Percentiles rank a stretch among this genome's conserved stretches.
These are phyloP conservation scores for Microascus cirrosus DNA, from an alignment of 2,329 filamentous ascomycete genomes.

Conservation along the genomic window DNA sequence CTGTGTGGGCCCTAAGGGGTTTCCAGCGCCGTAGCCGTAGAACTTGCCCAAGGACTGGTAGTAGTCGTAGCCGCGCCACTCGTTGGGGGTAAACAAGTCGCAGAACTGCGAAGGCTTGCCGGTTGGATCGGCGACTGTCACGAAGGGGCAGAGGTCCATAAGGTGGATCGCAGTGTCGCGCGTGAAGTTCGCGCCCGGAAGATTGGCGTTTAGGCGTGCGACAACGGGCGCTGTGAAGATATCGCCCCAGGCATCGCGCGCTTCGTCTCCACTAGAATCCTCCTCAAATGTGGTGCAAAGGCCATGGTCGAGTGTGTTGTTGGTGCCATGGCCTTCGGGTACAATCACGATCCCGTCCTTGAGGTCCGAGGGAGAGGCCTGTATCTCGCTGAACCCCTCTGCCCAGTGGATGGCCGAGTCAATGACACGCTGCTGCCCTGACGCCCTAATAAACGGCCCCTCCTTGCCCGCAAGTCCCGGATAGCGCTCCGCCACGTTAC, in stretches of 20 bases:
- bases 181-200: conserved; percentile 57
- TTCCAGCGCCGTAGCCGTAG: conserved; percentile 70
- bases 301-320: conserved; percentile 74
- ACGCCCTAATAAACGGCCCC: conserved; percentile 58
- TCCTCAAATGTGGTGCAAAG: conserved; percentile 61
- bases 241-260: conserved; percentile 46
- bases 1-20: conserved; percentile 69
- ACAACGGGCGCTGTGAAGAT: conserved; percentile 58
- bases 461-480: conserved; percentile 23
- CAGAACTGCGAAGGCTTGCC: conserved; percentile 60
- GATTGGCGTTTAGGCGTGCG: conserved; percentile 55
- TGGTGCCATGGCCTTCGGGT: conserved; percentile 52
- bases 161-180: conserved; percentile 53
- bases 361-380: conserved; percentile 21
- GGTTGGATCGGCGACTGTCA: conserved; percentile 55
- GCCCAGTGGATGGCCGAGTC: conserved; percentile 68
- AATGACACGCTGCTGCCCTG: conserved; percentile 60
- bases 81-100: conserved; percentile 55
- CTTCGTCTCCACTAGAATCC: conserved; percentile 35
- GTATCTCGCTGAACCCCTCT: conserved; percentile 50
- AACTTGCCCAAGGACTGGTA: conserved; percentile 71
- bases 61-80: conserved; percentile 77
- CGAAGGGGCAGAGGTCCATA: conserved; percentile 85
- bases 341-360: conserved; percentile 53
- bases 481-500: conserved; percentile 68